These are phyloP conservation scores for Podospora conica DNA, from an alignment of 495 filamentous ascomycete species.

Conservation along the genomic window DNA sequence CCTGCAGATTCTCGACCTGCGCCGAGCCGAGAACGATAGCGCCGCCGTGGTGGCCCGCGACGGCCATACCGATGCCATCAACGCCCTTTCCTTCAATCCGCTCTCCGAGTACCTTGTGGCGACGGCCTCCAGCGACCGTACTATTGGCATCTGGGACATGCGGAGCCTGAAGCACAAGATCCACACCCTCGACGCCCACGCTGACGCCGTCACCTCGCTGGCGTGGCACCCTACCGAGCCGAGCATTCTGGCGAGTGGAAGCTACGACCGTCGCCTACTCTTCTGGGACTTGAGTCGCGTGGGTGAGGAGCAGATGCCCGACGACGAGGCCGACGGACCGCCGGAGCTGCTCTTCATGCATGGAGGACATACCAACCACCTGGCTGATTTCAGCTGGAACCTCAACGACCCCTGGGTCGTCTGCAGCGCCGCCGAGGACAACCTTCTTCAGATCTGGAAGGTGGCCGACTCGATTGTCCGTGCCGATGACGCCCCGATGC, in stretches of 20 bases:
- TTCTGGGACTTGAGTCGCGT: conserved; percentile 93
- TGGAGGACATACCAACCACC: conserved; percentile 92
- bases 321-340: conserved; percentile 93
- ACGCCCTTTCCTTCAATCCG: conserved; percentile 89
- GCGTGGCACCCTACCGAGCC: conserved; percentile 90
- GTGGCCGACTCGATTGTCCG: conserved; percentile 85
- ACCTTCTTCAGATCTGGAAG: conserved; percentile 94
- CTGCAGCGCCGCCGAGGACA: conserved; percentile 92
- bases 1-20: conserved; percentile 82
- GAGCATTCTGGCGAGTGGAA: conserved; percentile 79
- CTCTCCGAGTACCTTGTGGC: conserved; percentile 79
- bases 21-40: conserved; percentile 53
- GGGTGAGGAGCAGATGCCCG: conserved; percentile 89
- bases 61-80: conserved; percentile 84
- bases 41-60: conserved; percentile 59
- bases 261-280: conserved; percentile 86
- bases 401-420: conserved; percentile 92
- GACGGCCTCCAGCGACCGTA: conserved; percentile 90
- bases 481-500: conserved; percentile 70
- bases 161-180: conserved; percentile 80
- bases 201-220: conserved; percentile 80
- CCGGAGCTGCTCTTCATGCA: conserved; percentile 99
- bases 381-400: conserved; percentile 98
- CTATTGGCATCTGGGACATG: conserved; percentile 91
- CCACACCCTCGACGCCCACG: conserved; percentile 78